Evolutionary conservation across 2,329 filamentous ascomycete genomes (phyloP), one percentile per base, ranked within the genome.

Genomic region (Incumbomyces delicatus): DNA sequence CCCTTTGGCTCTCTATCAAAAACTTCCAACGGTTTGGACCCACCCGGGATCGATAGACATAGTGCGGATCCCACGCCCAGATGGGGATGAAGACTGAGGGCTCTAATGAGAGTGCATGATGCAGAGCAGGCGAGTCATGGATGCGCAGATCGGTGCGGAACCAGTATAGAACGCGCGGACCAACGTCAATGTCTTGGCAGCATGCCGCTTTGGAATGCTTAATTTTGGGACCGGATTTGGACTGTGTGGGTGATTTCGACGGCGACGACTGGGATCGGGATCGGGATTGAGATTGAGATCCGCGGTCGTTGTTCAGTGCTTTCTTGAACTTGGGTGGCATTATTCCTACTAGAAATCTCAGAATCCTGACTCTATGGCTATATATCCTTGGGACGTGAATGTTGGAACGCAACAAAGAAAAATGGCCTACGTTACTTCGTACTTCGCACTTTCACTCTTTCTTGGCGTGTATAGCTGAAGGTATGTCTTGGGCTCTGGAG

Each of bases 11-110:
- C 60, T 88, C 84, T 37, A 53, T 78, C 68, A 87, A 63, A 58
- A 82, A 88, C 56, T 85, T 80, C 81, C 83, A 88, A 54, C 85
- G 71, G 57, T 89, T 89, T 7, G 78, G 68, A 0, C 82, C 82
- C 3, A 81, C 83, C 48, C 83, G 74, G 1, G 80, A 78, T 29
- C 74, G 74, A 60, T 87, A 87, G 20, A 88, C 82, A 60, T 88
- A 88, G 61, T 88, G 82, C 47, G 83, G 83, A 60, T 87, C 84
- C 82, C 83, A 89, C 1, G 81, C 86, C 73, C 85, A 89, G 38
- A 88, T 75, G 1, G 83, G 84, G 69, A 82, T 88, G 20, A 89
- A 67, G 16, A 75, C 77, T 44, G 75, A 74, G 1, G 84, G 82
- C 0, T 83, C 71, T 6, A 88, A 70, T 48, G 83, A 80, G 6